Base-by-base conservation (phyloP, 768 basidiomycete species). In the Termitomyces titanicus region DNA sequence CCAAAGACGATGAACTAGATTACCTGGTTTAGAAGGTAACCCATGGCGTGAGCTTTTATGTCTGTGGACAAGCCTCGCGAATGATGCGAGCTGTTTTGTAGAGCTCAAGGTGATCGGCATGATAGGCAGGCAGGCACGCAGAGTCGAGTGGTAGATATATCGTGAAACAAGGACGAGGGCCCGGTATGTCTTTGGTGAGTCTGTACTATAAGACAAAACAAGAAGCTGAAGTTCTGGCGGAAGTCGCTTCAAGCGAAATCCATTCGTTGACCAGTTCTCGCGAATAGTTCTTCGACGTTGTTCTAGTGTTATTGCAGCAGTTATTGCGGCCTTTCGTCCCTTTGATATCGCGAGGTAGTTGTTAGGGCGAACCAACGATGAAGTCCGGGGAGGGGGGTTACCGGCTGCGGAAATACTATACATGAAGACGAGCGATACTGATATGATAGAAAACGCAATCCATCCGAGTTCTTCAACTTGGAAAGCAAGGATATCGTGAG, bases 81-180 rank as follows among this genome's bases (percentile, higher is more conserved):
- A 75, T 0, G 72, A 70, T 15, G 45, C 27, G 34, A 75, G 55
- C 51, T 72, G 70, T 52, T 66, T 65, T 22, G 65, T 63, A 17
- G 64, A 66, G 54, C 67, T 67, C 11, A 75, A 59, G 34, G 64
- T 62, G 46, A 75, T 60, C 27, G 70, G 68, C 61, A 72, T 69
- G 47, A 54, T 62, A 24, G 74, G 70, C 2, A 75, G 51, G 51
- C 72, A 73, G 2, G 69, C 70, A n/a, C 63, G 58, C 29, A 69
- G 64, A 9, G 73, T 64, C 48, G 68, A 58, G n/a, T 57, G 45
- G 27, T 70, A 70, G 48, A 70, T 64, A 45, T 59, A 40, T 13
- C 62, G 63, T 22, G 73, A 74, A n/a, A 71, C 72, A 33, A 58
- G 66, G 25, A 69, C 59, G 38, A 75, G 72, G n/a, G 68, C 59